Evolutionary conservation across 2,329 filamentous ascomycete genomes (phyloP), one percentile per base, ranked within the genome.

Genomic region (Byssoonygena ceratinophila): DNA sequence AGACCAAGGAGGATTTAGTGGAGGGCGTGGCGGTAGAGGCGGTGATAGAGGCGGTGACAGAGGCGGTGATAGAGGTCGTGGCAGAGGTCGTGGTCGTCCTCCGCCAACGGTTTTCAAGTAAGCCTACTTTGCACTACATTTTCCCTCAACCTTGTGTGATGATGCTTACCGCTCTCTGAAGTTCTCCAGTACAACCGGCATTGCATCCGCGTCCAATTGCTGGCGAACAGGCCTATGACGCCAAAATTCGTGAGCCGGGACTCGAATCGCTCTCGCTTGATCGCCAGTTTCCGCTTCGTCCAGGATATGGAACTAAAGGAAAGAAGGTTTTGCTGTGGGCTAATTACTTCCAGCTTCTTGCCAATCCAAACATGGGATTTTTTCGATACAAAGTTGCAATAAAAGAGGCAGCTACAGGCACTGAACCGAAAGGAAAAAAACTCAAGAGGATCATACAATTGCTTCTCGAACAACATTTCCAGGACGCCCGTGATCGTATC

Each of bases 361-460:
- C 62, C 12, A 39, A 51, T 4, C 20, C 18, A 11, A 67, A 64
- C 54, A 52, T 62, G 7, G 51, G 56, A 1, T 58, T 76, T 1
- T 71, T 63, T 52, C 67, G 70, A 2, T 76, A 77, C 54, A 64
- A 66, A 29, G 57, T 76, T 18, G 57, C 63, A 7, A 61, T 68
- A 18, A 55, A 57, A 1, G 60, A 60, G 3, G 60, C 65, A 20
- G 57, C 4, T 58, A 57, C 5, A 47, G 58, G 3, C 61, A 63
- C 2, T 50, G 63, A 37, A 72, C 71, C 49, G 68, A 68, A 34
- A 14, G 37, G 52, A 3, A 51, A 31, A 31, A 77, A 74, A 61
- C 73, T 68, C 32, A 69, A 69, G 39, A 71, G 72, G 4, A 65
- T 79, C 4, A 65, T 81, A 14, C 63, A 74, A 14, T 59, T 76